phyloP scores from a whole-genome alignment of 768 basidiomycete species.

The Butyriboletus loyo region DNA sequence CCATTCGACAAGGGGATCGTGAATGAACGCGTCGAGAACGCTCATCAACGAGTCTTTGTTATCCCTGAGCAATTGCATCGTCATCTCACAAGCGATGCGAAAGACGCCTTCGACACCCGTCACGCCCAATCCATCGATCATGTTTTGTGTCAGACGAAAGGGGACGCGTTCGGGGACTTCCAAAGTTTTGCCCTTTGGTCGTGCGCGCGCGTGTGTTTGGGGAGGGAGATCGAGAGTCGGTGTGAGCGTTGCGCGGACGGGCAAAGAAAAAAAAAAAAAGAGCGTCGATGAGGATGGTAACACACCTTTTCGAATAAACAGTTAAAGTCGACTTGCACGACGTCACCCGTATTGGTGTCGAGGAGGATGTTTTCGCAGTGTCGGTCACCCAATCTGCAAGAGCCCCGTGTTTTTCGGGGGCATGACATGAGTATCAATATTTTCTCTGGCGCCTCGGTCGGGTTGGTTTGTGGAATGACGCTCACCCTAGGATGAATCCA shows the following conservation, averaged over 20 bases:
- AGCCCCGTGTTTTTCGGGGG: not conserved
- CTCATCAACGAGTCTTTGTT: constrained; percentile 94
- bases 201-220: too few relatives aligned
- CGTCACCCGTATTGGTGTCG: constrained; percentile 83
- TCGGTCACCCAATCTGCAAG: constrained; percentile 85
- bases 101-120: constrained; percentile 94
- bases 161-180: constrained; percentile 91
- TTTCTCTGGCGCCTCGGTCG: not conserved
- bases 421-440: not conserved
- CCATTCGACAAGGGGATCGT: constrained; percentile 97
- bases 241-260: not conserved
- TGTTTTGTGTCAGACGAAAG: constrained; percentile 90
- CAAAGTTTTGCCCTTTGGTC: constrained; percentile 65
- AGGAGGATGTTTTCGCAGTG: constrained; percentile 96
- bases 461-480: not conserved
- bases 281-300: not conserved
- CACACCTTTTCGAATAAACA: constrained; percentile 92
- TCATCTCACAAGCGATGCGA: constrained; percentile 88
- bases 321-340: constrained; percentile 97
- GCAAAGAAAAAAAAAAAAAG: not conserved
- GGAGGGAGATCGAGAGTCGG: not conserved
- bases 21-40: constrained; percentile 93
- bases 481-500: constrained; percentile 90
- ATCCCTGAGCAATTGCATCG: constrained; percentile 79
- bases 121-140: constrained; percentile 89